phyloP scores from a whole-genome alignment of 139 green algal genomes.

The Chlamydomonas sphaeroides region DNA sequence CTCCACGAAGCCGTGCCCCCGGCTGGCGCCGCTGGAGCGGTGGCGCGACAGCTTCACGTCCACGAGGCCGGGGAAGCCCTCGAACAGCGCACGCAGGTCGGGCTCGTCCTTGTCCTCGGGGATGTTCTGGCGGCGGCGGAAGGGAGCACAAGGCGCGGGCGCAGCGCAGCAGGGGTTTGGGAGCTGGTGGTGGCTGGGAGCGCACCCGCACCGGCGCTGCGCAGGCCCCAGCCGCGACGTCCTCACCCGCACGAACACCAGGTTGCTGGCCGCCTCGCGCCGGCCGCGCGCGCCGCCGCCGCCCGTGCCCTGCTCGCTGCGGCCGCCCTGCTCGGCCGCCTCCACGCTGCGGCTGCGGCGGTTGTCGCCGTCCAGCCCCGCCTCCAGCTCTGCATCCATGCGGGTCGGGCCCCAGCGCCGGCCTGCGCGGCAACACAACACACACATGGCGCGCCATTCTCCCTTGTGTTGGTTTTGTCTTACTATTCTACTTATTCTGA shows the following conservation, averaged over 20 bases:
- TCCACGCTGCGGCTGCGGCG: constrained; percentile 9
- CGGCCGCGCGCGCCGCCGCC: not conserved
- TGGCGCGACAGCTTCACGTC: constrained; percentile 59
- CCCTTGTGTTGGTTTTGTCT: too few species aligned
- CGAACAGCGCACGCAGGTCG: constrained; percentile 38
- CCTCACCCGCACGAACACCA: constrained; percentile 29
- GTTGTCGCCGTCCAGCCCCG: not conserved
- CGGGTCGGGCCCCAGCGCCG: too few species aligned
- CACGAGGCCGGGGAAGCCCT: constrained; percentile 55
- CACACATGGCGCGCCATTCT: too few species aligned
- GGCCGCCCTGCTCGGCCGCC: not conserved
- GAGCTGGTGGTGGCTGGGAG: too few species aligned
- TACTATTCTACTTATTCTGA: too few species aligned
- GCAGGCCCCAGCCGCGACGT: too few species aligned
- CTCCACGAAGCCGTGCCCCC: constrained; percentile 53
- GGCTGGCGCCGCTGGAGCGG: not conserved
- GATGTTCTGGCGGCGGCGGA: constrained; percentile 21
- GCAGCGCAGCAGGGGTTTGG: too few species aligned
- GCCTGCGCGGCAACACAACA: too few species aligned
- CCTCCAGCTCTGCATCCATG: not conserved
- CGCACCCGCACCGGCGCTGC: too few species aligned
- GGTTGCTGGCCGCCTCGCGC: constrained; percentile 8
- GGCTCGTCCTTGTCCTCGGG: constrained; percentile 30
- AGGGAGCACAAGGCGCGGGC: too few species aligned
- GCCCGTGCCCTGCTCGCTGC: too few species aligned